Evolutionary conservation across 805 yeast species (phyloP).

Genomic region (Starmerella stigmatis): DNA sequence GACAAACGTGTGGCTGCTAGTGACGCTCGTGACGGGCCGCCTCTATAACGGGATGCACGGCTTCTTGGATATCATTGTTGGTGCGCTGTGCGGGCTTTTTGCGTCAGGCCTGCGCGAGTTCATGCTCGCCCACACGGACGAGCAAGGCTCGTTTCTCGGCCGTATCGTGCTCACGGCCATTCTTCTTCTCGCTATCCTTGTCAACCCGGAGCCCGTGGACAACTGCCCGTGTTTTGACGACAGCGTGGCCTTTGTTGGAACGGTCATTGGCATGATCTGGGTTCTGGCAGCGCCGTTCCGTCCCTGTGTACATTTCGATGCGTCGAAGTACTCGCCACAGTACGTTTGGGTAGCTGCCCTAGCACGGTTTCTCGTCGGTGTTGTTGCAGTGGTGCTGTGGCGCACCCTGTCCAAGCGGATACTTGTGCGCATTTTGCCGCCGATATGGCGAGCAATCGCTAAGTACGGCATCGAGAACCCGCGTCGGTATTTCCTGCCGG

Average conservation of each 20-base stretch:
- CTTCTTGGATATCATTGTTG: conserved; percentile 59
- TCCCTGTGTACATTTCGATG: not conserved
- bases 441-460: conserved; percentile 40
- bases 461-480: conserved; percentile 34
- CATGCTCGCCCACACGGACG: conserved; percentile 36
- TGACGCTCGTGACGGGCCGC: conserved; percentile 65
- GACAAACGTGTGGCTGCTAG: conserved; percentile 38
- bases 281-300: conserved; percentile 2
- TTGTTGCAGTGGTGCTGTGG: conserved; percentile 57
- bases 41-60: conserved; percentile 98
- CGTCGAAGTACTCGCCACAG: conserved; percentile 8
- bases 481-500: conserved; percentile 32
- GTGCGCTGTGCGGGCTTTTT: conserved; percentile 50
- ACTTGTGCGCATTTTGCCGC: conserved; percentile 47
- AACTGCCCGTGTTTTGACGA: conserved; percentile 96
- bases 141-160: not conserved
- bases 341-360: conserved; percentile 34
- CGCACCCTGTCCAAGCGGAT: conserved; percentile 60
- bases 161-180: conserved; percentile 7
- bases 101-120: conserved; percentile 35
- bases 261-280: conserved; percentile 53
- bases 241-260: conserved; percentile 79
- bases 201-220: conserved; percentile 65
- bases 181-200: conserved; percentile 7
- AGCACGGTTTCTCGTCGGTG: conserved; percentile 51